These are phyloP conservation scores for Sordariomycetes sp. DNA, from an alignment of 2,329 filamentous ascomycete species.

Conservation along the genomic window DNA sequence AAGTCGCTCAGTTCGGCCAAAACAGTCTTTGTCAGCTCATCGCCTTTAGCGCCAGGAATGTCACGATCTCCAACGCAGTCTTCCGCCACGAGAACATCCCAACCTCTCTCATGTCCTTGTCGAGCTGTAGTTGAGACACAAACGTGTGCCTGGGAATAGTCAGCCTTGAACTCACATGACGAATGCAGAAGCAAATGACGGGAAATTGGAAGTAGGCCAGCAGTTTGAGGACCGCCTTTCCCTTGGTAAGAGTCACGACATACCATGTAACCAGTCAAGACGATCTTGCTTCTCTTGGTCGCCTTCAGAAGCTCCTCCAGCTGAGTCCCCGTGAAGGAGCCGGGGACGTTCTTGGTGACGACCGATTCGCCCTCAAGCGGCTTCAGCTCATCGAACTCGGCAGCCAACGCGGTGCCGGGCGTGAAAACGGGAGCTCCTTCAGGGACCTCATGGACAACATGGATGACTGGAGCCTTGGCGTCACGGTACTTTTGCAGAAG, in stretches of 20 bases:
- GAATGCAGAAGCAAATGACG: background rate
- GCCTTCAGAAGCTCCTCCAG: slow-evolving; percentile 41
- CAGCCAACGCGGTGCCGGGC: slow-evolving; percentile 46
- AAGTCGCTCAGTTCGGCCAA: slow-evolving; percentile 53
- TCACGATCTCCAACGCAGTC: slow-evolving; percentile 59
- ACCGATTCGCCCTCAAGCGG: slow-evolving; percentile 45
- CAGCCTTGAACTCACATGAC: background rate
- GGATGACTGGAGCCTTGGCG: background rate
- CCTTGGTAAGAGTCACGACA: no score
- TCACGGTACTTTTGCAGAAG: background rate
- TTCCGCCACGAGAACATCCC: slow-evolving; percentile 51
- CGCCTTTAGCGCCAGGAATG: slow-evolving; percentile 51
- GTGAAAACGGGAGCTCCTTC: slow-evolving; percentile 59
- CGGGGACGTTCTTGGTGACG: slow-evolving; percentile 48
- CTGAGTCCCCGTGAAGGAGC: slow-evolving; percentile 51
- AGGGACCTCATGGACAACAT: slow-evolving; percentile 47
- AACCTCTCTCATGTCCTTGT: slow-evolving; percentile 49
- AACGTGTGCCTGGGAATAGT: slow-evolving; percentile 45
- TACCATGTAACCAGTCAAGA: slow-evolving; percentile 51
- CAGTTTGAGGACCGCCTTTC: no score
- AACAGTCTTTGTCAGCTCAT: slow-evolving; percentile 38
- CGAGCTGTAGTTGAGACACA: slow-evolving; percentile 55
- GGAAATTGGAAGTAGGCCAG: no score
- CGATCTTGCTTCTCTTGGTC: slow-evolving; percentile 47
- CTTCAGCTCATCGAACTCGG: slow-evolving; percentile 51